Base-by-base conservation (phyloP, 345 rosid genomes). In the Arabidopsis arenosa region DNA sequence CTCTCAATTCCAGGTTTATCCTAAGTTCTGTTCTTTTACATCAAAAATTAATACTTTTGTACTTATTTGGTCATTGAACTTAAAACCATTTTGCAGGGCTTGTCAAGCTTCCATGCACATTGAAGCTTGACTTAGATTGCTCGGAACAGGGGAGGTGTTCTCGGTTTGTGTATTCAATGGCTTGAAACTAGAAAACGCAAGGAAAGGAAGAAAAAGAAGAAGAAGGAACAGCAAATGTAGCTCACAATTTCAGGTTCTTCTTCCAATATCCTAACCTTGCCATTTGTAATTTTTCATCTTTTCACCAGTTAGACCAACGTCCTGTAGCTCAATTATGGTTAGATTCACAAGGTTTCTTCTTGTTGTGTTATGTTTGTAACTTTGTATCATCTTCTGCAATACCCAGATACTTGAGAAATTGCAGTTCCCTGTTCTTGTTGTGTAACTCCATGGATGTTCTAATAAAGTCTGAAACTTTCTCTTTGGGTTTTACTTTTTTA, bases 91-190 rank as follows among this genome's bases (percentile, higher is more conserved):
- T 47, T 63, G 45, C 70, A 66, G 81, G 69, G 51, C 52, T 59
- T 62, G 58, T 9, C 77, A 39, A 66, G 72, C 41, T 77, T 57
- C 7, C 51, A 35, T 69, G 56, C 72, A 66, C 60, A 26, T 48
- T 55, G 70, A 66, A 65, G 62, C 61, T 61, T 66, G 78, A 14
- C 74, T 59, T 72, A 58, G 70, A 58, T 66, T 49, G 63, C 51
- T 41, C 45, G 72, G 77, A 66, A 66, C 49, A 58, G n/a, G 48
- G 76, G 58, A 23, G 47, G 13, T 2, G 62, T 54, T 59, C 47
- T 51, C 45, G 63, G 43, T 78, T 79, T 68, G 77, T 76, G 70
- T 60, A 78, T 79, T 78, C 89, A 79, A 69, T 90, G 92, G 92
- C 85, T 64, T 71, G 69, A 64, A 21, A 13, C 2, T 21, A 63